phyloP scores from a whole-genome alignment of 768 basidiomycete genomes.

The Hypsizygus marmoreus region DNA sequence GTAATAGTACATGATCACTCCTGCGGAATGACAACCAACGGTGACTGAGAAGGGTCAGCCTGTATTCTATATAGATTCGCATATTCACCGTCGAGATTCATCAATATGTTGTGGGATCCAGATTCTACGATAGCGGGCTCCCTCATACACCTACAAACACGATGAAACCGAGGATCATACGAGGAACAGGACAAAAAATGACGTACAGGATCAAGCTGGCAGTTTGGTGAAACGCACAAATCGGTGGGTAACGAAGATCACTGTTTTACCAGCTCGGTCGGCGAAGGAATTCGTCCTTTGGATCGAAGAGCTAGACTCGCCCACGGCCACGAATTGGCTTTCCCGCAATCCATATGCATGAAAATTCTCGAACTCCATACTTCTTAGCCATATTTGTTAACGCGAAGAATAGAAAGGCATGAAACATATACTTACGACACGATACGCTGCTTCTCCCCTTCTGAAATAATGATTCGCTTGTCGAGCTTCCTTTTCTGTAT shows the following conservation, averaged over 20 bases:
- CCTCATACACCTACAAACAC: conserved; percentile 36
- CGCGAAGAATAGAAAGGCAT: not conserved
- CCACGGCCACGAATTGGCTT: conserved; percentile 41
- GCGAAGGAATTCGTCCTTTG: conserved; percentile 38
- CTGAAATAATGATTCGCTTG: conserved; percentile 21
- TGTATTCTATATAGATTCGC: conserved; percentile 35
- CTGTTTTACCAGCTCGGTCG: conserved; percentile 36
- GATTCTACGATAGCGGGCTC: conserved; percentile 32
- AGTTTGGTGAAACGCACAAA: conserved; percentile 38
- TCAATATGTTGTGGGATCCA: conserved; percentile 34
- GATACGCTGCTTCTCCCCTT: conserved; percentile 28
- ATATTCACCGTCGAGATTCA: conserved; percentile 33
- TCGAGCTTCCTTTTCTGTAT: conserved; percentile 16
- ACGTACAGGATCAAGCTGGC: conserved; percentile 39
- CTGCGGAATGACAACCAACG: no score
- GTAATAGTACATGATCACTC: no score
- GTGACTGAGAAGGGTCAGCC: no score
- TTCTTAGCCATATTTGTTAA: not conserved
- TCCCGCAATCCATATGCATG: conserved; percentile 28
- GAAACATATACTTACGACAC: conserved; percentile 25
- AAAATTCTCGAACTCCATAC: conserved; percentile 28
- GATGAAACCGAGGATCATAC: not conserved
- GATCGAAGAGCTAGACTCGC: conserved; percentile 46
- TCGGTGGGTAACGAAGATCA: conserved; percentile 40
- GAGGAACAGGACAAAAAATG: not conserved